Evolutionary conservation across 176 grass and related monocot species (phyloP), one percentile per base, ranked within the genome.

Genomic region (Tillandsia fasciculata): DNA sequence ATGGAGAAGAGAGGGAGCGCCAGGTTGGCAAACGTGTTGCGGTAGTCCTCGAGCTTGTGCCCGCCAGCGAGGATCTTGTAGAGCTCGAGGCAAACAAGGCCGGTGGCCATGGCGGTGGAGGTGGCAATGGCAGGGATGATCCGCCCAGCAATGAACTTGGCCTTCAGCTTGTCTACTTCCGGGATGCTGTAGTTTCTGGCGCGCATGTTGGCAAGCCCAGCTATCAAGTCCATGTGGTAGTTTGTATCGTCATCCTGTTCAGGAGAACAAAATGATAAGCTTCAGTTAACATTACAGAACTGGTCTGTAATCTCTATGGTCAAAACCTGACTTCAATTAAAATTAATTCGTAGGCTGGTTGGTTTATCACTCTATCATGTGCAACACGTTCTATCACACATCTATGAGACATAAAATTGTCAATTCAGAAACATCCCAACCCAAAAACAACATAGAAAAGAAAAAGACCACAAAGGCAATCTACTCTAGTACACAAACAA

Each of bases 81-180:
- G 65, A 96, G 85, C 49, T 96, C 91, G 1, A 96, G 77, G 75
- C 91, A 88, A 18, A 96, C 87, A 8, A 96, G 82, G 50, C 91
- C 91, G 6, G 91, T 96, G 2, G 91, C 91, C 77, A 87, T 85
- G 63, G 87, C 87, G 9, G 91, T 91, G 17, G 91, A 53, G 18
- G 91, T 96, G 15, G 91, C 87, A 8, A 96, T 96, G 18, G 87
- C 87, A 2, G 91, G 91, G 76, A 96, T 96, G 80, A 96, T 96
- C 75, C 91, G 84, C 49, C 91, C 87, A 0, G 91, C 87, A 77
- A 96, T 96, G 28, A 96, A 90, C 69, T 96, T 96, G 26, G 91
- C 91, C 80, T 96, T 96, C 28, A 96, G 83, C 47, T 90, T 87
- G 75, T 96, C 91, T 51, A 96, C 91, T 83, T 96, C 91, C 59